These are phyloP conservation scores for Pythium pyrilobum DNA, from an alignment of 352 stramenopile species.

Conservation along the genomic window DNA sequence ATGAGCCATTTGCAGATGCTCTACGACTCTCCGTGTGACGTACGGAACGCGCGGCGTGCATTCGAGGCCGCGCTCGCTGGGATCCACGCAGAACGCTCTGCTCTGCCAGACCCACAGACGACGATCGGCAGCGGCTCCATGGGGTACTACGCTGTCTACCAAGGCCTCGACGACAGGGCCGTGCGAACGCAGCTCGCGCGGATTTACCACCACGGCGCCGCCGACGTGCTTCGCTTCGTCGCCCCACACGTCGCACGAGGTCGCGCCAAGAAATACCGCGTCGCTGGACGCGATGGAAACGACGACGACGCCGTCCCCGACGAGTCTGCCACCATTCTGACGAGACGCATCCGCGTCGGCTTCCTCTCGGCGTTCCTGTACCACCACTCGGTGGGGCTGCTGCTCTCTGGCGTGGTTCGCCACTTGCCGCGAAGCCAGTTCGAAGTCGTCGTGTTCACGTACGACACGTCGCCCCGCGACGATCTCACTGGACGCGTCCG, in stretches of 20 bases:
- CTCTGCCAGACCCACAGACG: conserved; percentile 17
- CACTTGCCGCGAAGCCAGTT: conserved; percentile 18
- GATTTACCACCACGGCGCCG: conserved; percentile 29
- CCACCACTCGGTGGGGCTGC: conserved; percentile 49
- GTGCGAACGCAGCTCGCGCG: conserved; percentile 32
- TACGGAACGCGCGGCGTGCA: conserved; percentile 2
- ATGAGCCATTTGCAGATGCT: conserved; percentile 20
- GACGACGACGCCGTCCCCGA: not conserved
- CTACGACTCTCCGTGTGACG: conserved; percentile 19
- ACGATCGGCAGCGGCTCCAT: conserved; percentile 31
- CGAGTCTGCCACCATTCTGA: not conserved
- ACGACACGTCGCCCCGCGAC: conserved; percentile 10
- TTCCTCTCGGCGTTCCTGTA: conserved; percentile 50
- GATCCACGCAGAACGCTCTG: not conserved
- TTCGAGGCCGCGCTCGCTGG: conserved; percentile 14
- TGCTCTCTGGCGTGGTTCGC: conserved; percentile 41
- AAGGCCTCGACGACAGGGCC: conserved; percentile 35
- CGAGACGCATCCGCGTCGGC: conserved; percentile 31
- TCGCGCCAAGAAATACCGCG: not conserved
- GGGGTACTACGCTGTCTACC: conserved; percentile 64
- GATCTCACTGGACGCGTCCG: conserved; percentile 14
- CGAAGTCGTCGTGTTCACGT: conserved; percentile 26
- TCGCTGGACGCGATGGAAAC: not conserved
- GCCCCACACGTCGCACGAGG: conserved; percentile 19
- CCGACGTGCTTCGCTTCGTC: conserved; percentile 17